phyloP scores from a whole-genome alignment of 768 basidiomycete species.

The Coprinopsis strossmayeri region DNA sequence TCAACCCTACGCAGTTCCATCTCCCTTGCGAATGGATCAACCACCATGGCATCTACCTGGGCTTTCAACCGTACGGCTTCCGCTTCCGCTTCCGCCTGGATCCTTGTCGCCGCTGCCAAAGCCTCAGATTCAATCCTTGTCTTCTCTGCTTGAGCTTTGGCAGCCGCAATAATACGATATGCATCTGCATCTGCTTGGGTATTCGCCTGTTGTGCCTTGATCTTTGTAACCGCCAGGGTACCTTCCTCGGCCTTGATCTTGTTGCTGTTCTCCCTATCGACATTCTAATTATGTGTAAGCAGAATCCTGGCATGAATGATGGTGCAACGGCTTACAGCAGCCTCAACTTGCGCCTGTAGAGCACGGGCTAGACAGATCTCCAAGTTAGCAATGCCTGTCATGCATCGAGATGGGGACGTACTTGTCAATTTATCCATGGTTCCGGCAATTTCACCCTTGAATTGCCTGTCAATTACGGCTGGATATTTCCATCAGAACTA shows the following conservation, averaged over 20 bases:
- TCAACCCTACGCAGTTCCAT: conserved; percentile 70
- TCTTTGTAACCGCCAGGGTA: conserved; percentile 65
- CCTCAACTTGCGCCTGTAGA: conserved; percentile 82
- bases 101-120: conserved; percentile 68
- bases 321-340: conserved; percentile 45
- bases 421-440: conserved; percentile 81
- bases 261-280: conserved; percentile 83
- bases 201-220: conserved; percentile 61
- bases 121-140: conserved; percentile 75
- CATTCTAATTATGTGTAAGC: conserved; percentile 43
- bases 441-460: conserved; percentile 81
- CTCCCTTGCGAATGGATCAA: conserved; percentile 65
- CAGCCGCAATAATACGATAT: conserved; percentile 65
- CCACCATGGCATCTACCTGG: conserved; percentile 51
- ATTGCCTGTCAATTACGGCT: conserved; percentile 84
- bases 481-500: too few species aligned
- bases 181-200: conserved; percentile 73
- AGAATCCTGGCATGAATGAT: background rate
- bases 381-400: conserved; percentile 7
- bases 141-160: conserved; percentile 64
- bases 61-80: conserved; percentile 61
- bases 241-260: conserved; percentile 84
- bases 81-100: conserved; percentile 72
- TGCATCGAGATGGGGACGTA: conserved; percentile 11
- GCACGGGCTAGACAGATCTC: conserved; percentile 46